Evolutionary conservation across 1,139 yeast species (phyloP), one percentile per base, ranked within the genome.

Genomic region (Casaregolazyma suthepensis): DNA sequence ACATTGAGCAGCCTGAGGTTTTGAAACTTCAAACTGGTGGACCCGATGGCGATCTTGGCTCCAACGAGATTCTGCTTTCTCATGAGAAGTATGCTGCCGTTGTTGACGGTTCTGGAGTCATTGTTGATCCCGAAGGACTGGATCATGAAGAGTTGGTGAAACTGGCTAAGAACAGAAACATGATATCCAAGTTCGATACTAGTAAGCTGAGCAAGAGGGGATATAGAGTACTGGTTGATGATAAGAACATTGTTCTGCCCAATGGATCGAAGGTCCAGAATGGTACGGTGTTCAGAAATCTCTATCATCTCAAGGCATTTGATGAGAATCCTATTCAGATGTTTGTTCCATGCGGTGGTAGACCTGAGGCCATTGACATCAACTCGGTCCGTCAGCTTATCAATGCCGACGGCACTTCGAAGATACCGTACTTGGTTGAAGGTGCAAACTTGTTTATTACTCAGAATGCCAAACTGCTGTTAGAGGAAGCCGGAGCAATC

Each of bases 331-430:
- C 86, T 53, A 76, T 82, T 51, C 83, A 82, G 38, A 77, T 91
- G 61, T 90, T 93, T 73, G 98, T 91, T 48, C 99, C 99, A 56
- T 93, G 99, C 73, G 99, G 99, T 72, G 99, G 99, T 63, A 87
- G 99, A 73, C 99, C 99, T 58, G 93, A 87, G 63, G 96, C 98
- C 17, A 85, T 93, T 71, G 96, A 91, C 70, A 83, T 93, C 59
- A 85, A 84, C 69, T 93, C 87, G 65, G 95, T 91, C 56, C 75
- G 77, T 59, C 75, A 75, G 53, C 81, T 90, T 63, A 82, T 93
- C 62, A 89, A 87, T 68, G 82, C 81, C 64, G 84, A 93, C 43
- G 95, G 95, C 56, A 85, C 86, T 71, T 71, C 88, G 31, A 74
- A 81, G 61, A 79, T 93, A 63, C 95, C 96, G 52, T 90, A 85